Evolutionary conservation across 2,329 filamentous ascomycete genomes (phyloP), one percentile per base, ranked within the genome.

Genomic region (Cladosporium phlei): DNA sequence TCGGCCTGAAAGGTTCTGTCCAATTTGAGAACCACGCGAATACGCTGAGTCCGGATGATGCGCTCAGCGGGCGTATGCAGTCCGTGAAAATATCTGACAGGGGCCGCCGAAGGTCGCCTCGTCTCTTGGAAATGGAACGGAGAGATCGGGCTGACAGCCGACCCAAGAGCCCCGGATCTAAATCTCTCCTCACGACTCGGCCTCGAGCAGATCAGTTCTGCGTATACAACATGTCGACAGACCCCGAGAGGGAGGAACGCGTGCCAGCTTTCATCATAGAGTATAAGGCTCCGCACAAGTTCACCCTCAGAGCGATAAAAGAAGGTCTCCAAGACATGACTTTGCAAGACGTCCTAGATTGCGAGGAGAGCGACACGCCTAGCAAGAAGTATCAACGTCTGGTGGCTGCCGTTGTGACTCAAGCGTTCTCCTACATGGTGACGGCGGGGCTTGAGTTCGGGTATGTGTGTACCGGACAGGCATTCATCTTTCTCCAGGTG

Each of bases 401-500:
- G 25, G 38, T 40, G 16, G 38, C 38, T 19, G 38, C 38, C 10
- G 25, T 14, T 12, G 27, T 40, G 16, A 40, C 27, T 27, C 38
- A 40, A n/a, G 38, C 38, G 16, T 40, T 40, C 38, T 30, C 38
- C 16, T 40, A 40, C 38, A 40, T 40, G 38, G 38, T 40, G 38
- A 20, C 25, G 17, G 25, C 38, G 3, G 38, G 38, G 27, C 25
- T 40, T n/a, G 38, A 20, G 17, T 21, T 29, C 27, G 38, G 27
- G 5, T 40, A 40, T 30, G 25, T 40, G 12, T 40, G 25, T 27
- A 40, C 24, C n/a, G 24, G 38, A n/a, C 16, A 40, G 27, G 38
- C 38, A 11, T 40, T 40, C 38, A 40, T 40, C 38, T 40, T 40
- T 19, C 38, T 40, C 9, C 38, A n/a, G 27, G 38, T 40, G 14